Percentiles rank a stretch among this genome's conserved stretches.
Conservation (phyloP, 2,329 filamentous ascomycete genomes). For the Fusarium anguioides region DNA sequence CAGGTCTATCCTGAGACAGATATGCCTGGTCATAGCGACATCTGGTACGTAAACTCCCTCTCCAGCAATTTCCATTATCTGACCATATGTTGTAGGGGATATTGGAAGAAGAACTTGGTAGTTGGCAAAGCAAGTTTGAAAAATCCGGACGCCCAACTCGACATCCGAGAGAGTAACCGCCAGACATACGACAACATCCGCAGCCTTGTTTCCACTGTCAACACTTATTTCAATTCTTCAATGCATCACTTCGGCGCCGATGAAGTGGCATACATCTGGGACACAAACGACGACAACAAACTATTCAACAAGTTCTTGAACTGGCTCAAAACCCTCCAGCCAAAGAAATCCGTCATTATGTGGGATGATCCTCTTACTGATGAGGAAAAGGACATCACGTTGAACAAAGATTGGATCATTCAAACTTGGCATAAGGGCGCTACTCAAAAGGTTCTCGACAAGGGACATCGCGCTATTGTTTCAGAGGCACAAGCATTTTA, state of each 20-base stretch:
- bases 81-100: rapidly evolving
- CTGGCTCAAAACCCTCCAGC: background rate
- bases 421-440: slow-evolving; percentile 15
- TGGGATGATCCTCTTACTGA: slow-evolving; percentile 18
- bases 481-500: slow-evolving; percentile 9
- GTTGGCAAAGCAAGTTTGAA: slow-evolving; percentile 3
- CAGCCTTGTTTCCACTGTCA: background rate
- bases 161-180: background rate
- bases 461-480: background rate
- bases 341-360: background rate
- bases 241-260: slow-evolving; percentile 15
- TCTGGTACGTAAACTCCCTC: background rate
- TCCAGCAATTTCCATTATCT: rapidly evolving
- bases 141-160: background rate
- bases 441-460: background rate
- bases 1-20: slow-evolving; percentile 13
- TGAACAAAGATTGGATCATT: slow-evolving; percentile 12
- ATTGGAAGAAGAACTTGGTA: slow-evolving; percentile 8
- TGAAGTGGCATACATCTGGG: slow-evolving; percentile 11
- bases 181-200: background rate
- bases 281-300: slow-evolving; percentile 8
- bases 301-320: background rate
- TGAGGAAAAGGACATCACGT: background rate
- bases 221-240: background rate
- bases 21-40: slow-evolving; percentile 16